These are phyloP conservation scores for Phialophora expanda DNA, from an alignment of 2,329 filamentous ascomycete genomes.

Conservation along the genomic window DNA sequence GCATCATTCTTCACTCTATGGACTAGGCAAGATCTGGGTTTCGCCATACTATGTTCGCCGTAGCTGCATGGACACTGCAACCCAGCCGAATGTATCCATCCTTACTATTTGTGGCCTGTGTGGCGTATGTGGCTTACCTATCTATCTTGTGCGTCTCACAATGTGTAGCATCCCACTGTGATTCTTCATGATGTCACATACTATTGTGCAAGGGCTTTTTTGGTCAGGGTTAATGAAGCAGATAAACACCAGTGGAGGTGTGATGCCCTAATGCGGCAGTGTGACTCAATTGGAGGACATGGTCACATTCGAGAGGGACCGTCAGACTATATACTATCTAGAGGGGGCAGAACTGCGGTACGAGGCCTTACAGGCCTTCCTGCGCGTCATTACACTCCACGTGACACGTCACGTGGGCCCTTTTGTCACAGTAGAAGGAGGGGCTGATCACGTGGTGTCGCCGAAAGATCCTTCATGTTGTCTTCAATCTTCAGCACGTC, in stretches of 20 bases:
- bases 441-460: not conserved
- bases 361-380: too few species aligned
- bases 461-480: not conserved
- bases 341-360: too few species aligned
- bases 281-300: too few species aligned
- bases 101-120: not conserved
- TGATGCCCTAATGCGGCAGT: not conserved
- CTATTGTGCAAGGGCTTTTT: not conserved
- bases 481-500: not conserved
- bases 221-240: not conserved
- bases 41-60: not conserved
- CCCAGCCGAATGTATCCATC: not conserved
- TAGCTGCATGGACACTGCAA: not conserved
- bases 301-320: too few species aligned
- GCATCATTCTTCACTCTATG: not conserved
- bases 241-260: not conserved
- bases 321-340: too few species aligned
- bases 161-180: not conserved
- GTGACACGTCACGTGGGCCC: too few species aligned
- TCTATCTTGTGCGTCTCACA: not conserved
- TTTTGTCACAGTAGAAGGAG: too few species aligned
- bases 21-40: not conserved
- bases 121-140: not conserved
- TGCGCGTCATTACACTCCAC: too few species aligned
- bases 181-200: not conserved